Percentiles rank a stretch among this genome's conserved stretches.
Conservation (phyloP, 805 yeast genomes). For the Ogataea populi-albae region DNA sequence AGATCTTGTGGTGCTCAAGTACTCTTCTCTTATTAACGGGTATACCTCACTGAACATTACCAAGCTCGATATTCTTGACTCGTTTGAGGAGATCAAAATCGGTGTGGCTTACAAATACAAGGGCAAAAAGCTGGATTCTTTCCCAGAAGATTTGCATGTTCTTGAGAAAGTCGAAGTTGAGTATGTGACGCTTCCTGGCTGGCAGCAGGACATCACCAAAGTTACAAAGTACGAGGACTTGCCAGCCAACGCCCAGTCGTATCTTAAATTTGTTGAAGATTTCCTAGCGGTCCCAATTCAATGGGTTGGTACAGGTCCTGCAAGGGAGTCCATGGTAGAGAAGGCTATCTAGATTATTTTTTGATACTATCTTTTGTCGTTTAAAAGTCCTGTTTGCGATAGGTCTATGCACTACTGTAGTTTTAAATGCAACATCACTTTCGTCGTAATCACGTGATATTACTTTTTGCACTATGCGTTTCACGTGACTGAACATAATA, state of each 20-base stretch:
- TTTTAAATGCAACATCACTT: too few relatives aligned
- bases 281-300: constrained; percentile 79
- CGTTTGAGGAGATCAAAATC: constrained; percentile 82
- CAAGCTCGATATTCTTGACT: constrained; percentile 90
- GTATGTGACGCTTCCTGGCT: constrained; percentile 90
- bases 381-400: too few relatives aligned
- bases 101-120: constrained; percentile 80
- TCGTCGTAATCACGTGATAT: too few relatives aligned
- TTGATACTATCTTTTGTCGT: too few relatives aligned
- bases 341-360: constrained; percentile 34
- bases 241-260: constrained; percentile 84
- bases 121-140: constrained; percentile 70
- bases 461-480: too few relatives aligned
- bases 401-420: too few relatives aligned
- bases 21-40: constrained; percentile 89
- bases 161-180: constrained; percentile 90
- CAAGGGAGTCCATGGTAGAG: constrained; percentile 86
- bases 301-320: constrained; percentile 99
- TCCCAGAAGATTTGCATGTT: constrained; percentile 88
- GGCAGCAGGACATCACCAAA: constrained; percentile 81
- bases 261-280: constrained; percentile 82
- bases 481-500: constrained; percentile 19
- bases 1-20: constrained; percentile 90
- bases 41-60: constrained; percentile 94
- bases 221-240: constrained; percentile 69